Conservation (phyloP, 2,329 filamentous ascomycete species). For the Scortechinia acanthostroma region DNA sequence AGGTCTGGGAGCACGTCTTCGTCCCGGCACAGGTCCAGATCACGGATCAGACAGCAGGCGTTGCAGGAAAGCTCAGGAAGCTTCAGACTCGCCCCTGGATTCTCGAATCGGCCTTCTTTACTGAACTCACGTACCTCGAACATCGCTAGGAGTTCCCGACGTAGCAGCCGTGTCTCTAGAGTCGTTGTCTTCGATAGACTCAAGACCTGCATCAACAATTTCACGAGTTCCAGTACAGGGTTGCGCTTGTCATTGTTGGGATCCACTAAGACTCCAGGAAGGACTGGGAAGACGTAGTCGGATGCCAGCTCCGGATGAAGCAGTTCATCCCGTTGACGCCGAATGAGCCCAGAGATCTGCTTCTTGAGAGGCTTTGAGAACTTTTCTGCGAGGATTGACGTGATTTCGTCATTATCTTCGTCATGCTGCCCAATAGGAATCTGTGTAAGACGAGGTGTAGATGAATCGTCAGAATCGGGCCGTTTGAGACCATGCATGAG, state of each 20-base stretch:
- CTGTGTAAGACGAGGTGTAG: slow-evolving; percentile 48
- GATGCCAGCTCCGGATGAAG: slow-evolving; percentile 79
- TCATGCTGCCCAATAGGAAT: slow-evolving; percentile 41
- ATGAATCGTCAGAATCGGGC: slow-evolving; percentile 39
- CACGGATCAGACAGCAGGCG: slow-evolving; percentile 80
- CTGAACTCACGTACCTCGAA: slow-evolving; percentile 95
- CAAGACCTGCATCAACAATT: slow-evolving; percentile 85
- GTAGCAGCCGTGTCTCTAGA: slow-evolving; percentile 77
- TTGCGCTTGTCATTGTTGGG: slow-evolving; percentile 41
- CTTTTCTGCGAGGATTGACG: slow-evolving; percentile 66
- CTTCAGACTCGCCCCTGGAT: slow-evolving; percentile 71
- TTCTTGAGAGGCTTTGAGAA: slow-evolving; percentile 89
- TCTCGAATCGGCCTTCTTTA: slow-evolving; percentile 77
- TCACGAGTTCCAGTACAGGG: slow-evolving; percentile 83
- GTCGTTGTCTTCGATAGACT: slow-evolving; percentile 84
- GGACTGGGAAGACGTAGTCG: slow-evolving; percentile 78
- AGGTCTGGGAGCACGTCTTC: slow-evolving; percentile 63
- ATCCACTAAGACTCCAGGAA: slow-evolving; percentile 60
- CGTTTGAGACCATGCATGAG: slow-evolving; percentile 85
- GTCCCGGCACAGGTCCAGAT: slow-evolving; percentile 88
- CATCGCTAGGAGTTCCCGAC: slow-evolving; percentile 79
- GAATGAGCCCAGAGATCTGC: slow-evolving; percentile 74
- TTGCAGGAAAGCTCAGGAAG: slow-evolving; percentile 76
- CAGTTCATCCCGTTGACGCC: slow-evolving; percentile 79
- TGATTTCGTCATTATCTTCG: slow-evolving; percentile 47